phyloP scores from a whole-genome alignment of 306 rosid species.

The Ochetophila trinervis region DNA sequence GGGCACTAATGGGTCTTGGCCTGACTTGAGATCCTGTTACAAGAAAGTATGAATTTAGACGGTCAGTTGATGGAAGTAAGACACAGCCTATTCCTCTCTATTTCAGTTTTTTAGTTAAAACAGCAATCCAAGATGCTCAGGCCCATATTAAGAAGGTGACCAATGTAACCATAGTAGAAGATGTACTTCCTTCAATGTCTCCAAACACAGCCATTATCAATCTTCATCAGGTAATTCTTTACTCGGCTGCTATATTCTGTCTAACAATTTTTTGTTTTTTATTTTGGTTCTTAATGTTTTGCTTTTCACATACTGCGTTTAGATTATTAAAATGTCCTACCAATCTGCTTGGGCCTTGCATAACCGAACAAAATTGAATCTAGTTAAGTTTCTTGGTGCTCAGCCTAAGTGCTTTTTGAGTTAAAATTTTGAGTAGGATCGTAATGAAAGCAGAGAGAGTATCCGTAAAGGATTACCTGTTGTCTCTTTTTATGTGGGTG shows the following conservation, averaged over 20 bases:
- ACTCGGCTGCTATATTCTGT: neutral
- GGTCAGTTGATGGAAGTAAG: conserved; percentile 29
- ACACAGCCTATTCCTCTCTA: conserved; percentile 49
- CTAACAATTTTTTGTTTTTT: neutral
- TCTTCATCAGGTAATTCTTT: conserved; percentile 55
- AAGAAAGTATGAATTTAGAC: conserved; percentile 34
- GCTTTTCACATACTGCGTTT: too few relatives aligned
- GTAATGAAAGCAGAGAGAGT: conserved; percentile 60
- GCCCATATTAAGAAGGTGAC: conserved; percentile 27
- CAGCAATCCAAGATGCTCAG: conserved; percentile 44
- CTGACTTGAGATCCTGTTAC: conserved; percentile 68
- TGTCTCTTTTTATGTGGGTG: conserved; percentile 63
- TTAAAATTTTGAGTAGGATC: conserved; percentile 37
- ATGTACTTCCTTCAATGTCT: conserved; percentile 50
- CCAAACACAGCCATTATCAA: conserved; percentile 69
- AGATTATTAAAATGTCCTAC: too few relatives aligned
- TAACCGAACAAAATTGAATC: too few relatives aligned
- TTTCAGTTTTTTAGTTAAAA: conserved; percentile 30
- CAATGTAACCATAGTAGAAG: conserved; percentile 25
- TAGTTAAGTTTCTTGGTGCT: neutral
- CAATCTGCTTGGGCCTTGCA: too few relatives aligned
- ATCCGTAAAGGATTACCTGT: conserved; percentile 55
- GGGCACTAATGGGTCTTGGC: conserved; percentile 84
- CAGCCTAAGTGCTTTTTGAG: neutral
- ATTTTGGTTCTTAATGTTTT: too few relatives aligned